A percentile compares a stretch with the other conserved stretches of the same genome.
Conservation (phyloP, 2,329 filamentous ascomycete genomes). For the Monosporascus sp. region DNA sequence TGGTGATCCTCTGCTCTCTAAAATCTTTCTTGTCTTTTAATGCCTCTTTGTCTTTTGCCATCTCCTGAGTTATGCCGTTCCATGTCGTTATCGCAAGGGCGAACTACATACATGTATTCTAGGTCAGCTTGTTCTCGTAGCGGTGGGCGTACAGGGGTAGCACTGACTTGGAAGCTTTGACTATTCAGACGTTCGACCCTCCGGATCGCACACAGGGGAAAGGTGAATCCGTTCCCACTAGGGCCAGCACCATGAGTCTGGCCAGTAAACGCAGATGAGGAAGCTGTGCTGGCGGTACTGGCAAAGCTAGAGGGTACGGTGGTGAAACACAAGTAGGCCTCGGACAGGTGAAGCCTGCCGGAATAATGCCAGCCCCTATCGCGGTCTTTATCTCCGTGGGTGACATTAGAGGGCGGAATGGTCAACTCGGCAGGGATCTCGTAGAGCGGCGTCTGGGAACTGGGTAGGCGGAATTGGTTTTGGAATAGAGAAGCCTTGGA, state of each 20-base stretch:
- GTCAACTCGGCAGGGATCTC: slow-evolving; percentile 96
- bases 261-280: slow-evolving; percentile 81
- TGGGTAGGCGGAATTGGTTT: slow-evolving; percentile 90
- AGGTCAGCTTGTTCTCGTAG: slow-evolving; percentile 7
- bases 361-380: slow-evolving; percentile 82
- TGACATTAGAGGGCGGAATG: slow-evolving; percentile 68
- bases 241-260: slow-evolving; percentile 91
- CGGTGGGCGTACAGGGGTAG: neutral
- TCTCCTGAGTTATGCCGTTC: slow-evolving; percentile 66
- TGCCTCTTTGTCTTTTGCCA: slow-evolving; percentile 36
- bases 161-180: slow-evolving; percentile 68
- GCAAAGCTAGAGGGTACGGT: slow-evolving; percentile 87
- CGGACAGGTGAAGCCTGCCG: slow-evolving; percentile 88
- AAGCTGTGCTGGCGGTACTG: slow-evolving; percentile 70
- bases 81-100: slow-evolving; percentile 92
- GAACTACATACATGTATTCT: slow-evolving; percentile 49
- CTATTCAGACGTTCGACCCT: slow-evolving; percentile 90
- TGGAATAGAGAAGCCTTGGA: slow-evolving; percentile 92
- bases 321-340: slow-evolving; percentile 94
- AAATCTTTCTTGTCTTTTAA: slow-evolving; percentile 35
- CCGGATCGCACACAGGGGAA: slow-evolving; percentile 86
- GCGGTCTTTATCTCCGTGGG: slow-evolving; percentile 65
- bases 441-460: slow-evolving; percentile 86
- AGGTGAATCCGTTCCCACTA: slow-evolving; percentile 90
- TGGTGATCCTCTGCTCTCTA: slow-evolving; percentile 78